These are phyloP conservation scores for Xylaria sp. DNA, from an alignment of 495 filamentous ascomycete species.

Conservation along the genomic window DNA sequence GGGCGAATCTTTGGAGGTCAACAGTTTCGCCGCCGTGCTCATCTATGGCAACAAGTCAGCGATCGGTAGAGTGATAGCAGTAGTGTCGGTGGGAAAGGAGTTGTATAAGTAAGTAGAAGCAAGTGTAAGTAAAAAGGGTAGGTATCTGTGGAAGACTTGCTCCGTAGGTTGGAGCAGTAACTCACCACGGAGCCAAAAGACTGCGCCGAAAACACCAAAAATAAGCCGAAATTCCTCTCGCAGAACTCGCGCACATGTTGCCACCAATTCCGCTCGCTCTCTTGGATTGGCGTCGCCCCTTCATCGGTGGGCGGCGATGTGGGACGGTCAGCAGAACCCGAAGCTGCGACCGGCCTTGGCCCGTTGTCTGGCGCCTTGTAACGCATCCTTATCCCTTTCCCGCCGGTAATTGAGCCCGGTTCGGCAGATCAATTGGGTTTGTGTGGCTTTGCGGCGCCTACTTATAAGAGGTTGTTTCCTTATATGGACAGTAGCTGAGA, in stretches of 20 bases:
- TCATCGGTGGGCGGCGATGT: not conserved
- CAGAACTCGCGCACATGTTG: conserved; percentile 27
- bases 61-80: not conserved
- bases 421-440: not conserved
- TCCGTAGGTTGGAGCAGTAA: not conserved
- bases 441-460: not conserved
- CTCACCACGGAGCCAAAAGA: conserved; percentile 68
- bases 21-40: conserved; percentile 72
- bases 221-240: conserved; percentile 67
- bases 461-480: not conserved
- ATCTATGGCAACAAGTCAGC: conserved; percentile 49
- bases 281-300: not conserved
- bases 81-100: not conserved
- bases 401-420: not conserved
- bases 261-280: not conserved
- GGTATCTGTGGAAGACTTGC: not conserved
- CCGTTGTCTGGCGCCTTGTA: conserved; percentile 12
- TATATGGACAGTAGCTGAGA: not conserved
- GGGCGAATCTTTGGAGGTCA: conserved; percentile 64
- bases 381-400: not conserved
- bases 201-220: conserved; percentile 73
- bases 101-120: not conserved
- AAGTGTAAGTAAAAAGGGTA: not conserved
- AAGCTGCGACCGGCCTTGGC: not conserved
- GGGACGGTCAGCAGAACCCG: not conserved